Percentiles rank a stretch among this genome's conserved stretches.
phyloP scores from a whole-genome alignment of 768 basidiomycete genomes.

The Rhizopogon vesiculosus region DNA sequence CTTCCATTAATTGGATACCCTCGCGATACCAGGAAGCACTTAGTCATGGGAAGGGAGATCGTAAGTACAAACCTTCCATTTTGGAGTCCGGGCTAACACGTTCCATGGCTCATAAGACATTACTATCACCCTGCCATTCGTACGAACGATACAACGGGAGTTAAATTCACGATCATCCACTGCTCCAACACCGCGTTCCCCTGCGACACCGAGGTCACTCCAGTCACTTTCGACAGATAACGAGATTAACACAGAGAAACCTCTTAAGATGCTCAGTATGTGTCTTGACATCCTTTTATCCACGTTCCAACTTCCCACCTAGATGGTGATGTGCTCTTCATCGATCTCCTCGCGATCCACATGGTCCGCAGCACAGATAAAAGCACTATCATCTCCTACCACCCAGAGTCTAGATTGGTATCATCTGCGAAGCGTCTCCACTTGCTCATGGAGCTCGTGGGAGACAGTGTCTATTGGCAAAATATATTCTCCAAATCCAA shows the following conservation, averaged over 20 bases:
- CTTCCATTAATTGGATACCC: constrained; percentile 63
- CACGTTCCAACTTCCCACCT: not conserved
- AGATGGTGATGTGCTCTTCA: constrained; percentile 20
- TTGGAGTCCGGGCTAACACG: not conserved
- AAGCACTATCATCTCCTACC: constrained; percentile 25
- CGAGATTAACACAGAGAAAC: constrained; percentile 48
- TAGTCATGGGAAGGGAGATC: constrained; percentile 39
- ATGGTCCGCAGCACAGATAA: constrained; percentile 33
- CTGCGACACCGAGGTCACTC: constrained; percentile 36
- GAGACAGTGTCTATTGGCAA: constrained; percentile 27
- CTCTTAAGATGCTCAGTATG: constrained; percentile 35
- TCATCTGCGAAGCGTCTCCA: constrained; percentile 21
- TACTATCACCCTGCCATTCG: constrained; percentile 50
- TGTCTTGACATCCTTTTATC: not conserved
- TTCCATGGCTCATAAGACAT: constrained; percentile 39
- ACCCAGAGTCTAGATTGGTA: constrained; percentile 13
- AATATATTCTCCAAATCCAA: constrained; percentile 20
- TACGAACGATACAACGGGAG: constrained; percentile 25
- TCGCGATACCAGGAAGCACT: constrained; percentile 56
- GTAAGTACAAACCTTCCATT: constrained; percentile 28
- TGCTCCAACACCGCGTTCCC: not conserved
- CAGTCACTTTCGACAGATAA: not conserved
- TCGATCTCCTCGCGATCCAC: constrained; percentile 51
- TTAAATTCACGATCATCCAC: constrained; percentile 12
- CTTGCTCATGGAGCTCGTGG: constrained; percentile 24